phyloP scores from a whole-genome alignment of 1,284 basidiomycete genomes.

The Naganishia sp. region DNA sequence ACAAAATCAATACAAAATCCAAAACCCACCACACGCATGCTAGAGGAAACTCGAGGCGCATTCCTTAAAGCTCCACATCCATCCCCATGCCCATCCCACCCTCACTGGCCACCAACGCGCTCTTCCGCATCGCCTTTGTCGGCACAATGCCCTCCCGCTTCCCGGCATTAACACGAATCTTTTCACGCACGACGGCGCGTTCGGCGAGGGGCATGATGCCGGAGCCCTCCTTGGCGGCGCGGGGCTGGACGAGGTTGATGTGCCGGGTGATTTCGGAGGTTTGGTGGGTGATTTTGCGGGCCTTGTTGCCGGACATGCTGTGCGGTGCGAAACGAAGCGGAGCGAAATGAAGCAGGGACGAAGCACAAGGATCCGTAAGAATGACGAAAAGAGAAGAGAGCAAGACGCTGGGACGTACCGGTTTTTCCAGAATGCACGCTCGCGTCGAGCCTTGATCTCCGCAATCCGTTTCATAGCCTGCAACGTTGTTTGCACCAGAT shows the following conservation, averaged over 20 bases:
- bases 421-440: conserved; percentile 97
- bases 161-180: conserved; percentile 74
- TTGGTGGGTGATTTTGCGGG: conserved; percentile 45
- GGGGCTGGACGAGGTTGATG: conserved; percentile 72
- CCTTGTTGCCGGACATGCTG: conserved; percentile 73
- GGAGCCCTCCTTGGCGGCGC: conserved; percentile 31
- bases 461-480: conserved; percentile 94
- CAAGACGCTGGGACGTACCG: conserved; percentile 57
- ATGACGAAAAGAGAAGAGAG: not conserved
- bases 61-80: conserved; percentile 26
- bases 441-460: conserved; percentile 88
- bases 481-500: conserved; percentile 89
- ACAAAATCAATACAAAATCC: conserved; percentile 15
- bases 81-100: conserved; percentile 54
- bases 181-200: conserved; percentile 61
- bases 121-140: conserved; percentile 56
- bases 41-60: not conserved
- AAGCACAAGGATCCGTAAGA: too few species aligned
- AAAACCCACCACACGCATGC: not conserved
- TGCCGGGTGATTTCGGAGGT: conserved; percentile 61
- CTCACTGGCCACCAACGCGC: conserved; percentile 63
- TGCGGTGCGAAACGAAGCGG: too few species aligned
- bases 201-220: conserved; percentile 50
- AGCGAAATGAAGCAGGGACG: too few species aligned
- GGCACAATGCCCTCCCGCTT: conserved; percentile 56